Conservation (phyloP, 306 rosid genomes). For the Geum urbanum region DNA sequence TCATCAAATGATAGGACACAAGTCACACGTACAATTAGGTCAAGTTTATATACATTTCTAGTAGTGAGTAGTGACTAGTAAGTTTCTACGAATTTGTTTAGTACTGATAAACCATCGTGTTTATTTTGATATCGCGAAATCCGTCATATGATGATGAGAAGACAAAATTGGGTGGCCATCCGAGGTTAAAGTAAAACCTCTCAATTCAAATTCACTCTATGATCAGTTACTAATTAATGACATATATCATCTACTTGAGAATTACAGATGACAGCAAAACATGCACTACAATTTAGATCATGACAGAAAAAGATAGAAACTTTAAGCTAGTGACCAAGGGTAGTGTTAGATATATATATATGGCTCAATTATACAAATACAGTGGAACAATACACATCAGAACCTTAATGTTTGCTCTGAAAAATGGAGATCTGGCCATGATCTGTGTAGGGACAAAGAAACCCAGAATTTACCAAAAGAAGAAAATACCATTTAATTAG, state of each 20-base stretch:
- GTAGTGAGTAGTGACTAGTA: too few species aligned
- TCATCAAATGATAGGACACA: too few species aligned
- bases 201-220: neutral
- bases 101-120: too few species aligned
- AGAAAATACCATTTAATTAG: neutral
- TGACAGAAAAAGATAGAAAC: neutral
- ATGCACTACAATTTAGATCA: neutral
- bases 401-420: neutral
- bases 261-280: neutral
- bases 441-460: constrained; percentile 21
- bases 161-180: neutral
- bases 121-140: neutral
- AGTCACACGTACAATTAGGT: too few species aligned
- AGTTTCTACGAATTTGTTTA: too few species aligned
- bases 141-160: neutral
- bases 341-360: too few species aligned
- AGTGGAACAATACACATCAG: neutral
- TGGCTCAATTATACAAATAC: neutral
- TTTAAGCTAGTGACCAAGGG: neutral
- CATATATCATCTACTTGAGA: neutral
- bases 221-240: neutral
- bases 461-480: neutral
- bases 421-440: neutral
- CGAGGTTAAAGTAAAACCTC: too few species aligned
- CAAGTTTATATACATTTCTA: too few species aligned